Evolutionary conservation across 148 eudicot species (phyloP), one percentile per base, ranked within the genome.

Genomic region (Rhododendron simsii): DNA sequence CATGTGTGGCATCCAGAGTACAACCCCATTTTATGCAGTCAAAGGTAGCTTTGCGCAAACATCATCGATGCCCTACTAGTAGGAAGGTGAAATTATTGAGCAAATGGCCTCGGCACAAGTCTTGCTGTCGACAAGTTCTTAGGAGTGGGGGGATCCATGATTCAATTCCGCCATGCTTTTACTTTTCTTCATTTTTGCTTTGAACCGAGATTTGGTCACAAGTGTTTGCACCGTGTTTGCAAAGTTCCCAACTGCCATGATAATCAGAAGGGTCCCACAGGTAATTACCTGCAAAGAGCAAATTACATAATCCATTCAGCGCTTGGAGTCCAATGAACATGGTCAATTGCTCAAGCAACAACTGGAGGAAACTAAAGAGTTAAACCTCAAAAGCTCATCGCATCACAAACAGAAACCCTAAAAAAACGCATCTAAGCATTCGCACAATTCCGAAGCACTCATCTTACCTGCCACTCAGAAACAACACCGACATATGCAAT

Each of bases 161-260:
- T 84, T 81, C 35, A 84, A 10, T 35, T 87, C 89, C 37, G 87
- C 83, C 85, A 67, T 85, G 73, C 91, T 92, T 87, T 87, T 92
- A 69, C 83, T 91, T 86, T 63, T 91, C 89, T 87, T 92, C 85
- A 90, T 87, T 86, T 92, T 92, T 21, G 91, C 92, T 84, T 91
- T 92, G 33, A 92, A 86, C 86, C 89, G 89, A 82, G 91, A 91
- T 86, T 92, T 92, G 33, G 88, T 86, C 69, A 86, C 80, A 1
- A 92, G 92, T 20, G 94, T 88, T 86, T 91, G 89, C 78, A 92
- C 92, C 1, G 93, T 92, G 88, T 92, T 92, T 4, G 83, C 87
- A 47, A 92, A 92, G 82, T 92, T 92, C 78, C 94, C 94, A 85
- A 87, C 90, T 51, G 94, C 93, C 94, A 92, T 92, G 80, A 90